Evolutionary conservation across 306 rosid species (phyloP), one percentile per base, ranked within the genome.

Genomic region (Acmispon strigosus): DNA sequence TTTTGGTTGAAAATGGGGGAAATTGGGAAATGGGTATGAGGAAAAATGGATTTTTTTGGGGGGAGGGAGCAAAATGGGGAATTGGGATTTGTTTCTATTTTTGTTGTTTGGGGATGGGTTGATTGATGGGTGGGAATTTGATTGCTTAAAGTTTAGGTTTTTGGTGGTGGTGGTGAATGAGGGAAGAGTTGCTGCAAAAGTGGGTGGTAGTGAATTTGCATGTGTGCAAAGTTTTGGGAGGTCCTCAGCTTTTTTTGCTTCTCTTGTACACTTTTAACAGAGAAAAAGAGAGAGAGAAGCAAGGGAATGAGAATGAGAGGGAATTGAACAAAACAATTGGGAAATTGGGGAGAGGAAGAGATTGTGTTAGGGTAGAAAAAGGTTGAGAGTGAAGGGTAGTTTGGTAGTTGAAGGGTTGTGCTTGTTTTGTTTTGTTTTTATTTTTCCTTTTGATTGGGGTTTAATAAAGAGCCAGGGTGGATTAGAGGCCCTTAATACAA

Each of bases 91-190:
- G 32, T 72, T 48, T 49, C 52, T 72, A 29, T 10, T 49, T 66
- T 57, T 65, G 60, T 4, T 15, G 61, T 5, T 48, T 57, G 13
- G 0, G 76, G 64, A 56, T 17, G 66, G 76, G 29, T 52, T 5
- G 32, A 27, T 2, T 10, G 45, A 66, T 20, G 75, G 34, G 9
- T 18, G 5, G 6, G 75, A 57, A 61, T 57, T 70, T 53, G 82
- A 44, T 78, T 76, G 90, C 73, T 84, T 84, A 48, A 83, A 89
- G 83, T 67, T 53, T 74, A 78, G 80, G 79, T 1, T 72, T 62
- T 60, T 10, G 80, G 44, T 56, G 54, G 41, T 55, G 16, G 69
- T 49, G 56, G 70, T 64, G 66, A 71, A 51, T 66, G 82, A 45
- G 62, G 64, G 62, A 56, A 62, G 66, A 61, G 62, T 56, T 66